Evolutionary conservation across 345 rosid species (phyloP), one percentile per base, ranked within the genome.

Genomic region (Hibiscus tridactylites): DNA sequence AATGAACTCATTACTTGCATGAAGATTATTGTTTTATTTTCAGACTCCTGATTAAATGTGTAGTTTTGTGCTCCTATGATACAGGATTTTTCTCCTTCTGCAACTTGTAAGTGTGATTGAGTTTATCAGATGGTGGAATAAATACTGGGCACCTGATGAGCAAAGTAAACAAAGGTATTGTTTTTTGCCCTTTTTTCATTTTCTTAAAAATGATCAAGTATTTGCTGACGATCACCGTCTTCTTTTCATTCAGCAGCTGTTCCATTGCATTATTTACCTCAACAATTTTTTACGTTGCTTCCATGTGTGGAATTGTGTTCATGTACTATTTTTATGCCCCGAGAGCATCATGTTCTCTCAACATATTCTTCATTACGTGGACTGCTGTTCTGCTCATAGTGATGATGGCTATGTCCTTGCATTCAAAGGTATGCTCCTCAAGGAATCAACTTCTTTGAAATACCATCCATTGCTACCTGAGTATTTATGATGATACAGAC

Each of bases 41-140:
- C 15, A 15, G 54, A 5, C 54, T 50, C 17, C 13, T 11, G 9
- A 7, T 26, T 66, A 47, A 66, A 47, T 13, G 15, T 66, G 70
- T 26, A 28, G 26, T 16, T 67, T 47, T 49, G 11, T 16, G 71
- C 64, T 65, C 58, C 16, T 44, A 15, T 67, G 68, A 26, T 73
- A 28, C 74, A 93, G 97, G 79, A 76, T 91, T 28, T 93, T 89
- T 82, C 93, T 93, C 39, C 80, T 83, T 61, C 96, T 93, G 72
- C 98, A 93, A 79, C 97, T 93, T 35, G 73, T 93, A 50, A 91
- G 97, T 42, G 86, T 93, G 6, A 88, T 86, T 24, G 92, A 93
- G 82, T 93, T 93, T 71, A 91, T 88, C 17, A 83, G 81, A 65
- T 93, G 96, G 97, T 93, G 97, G 98, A 91, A 93, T 68, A 82